A percentile compares a stretch with the other conserved stretches of the same genome.
phyloP scores from a whole-genome alignment of 2,329 filamentous ascomycete species.

The Fusarium hainanense region DNA sequence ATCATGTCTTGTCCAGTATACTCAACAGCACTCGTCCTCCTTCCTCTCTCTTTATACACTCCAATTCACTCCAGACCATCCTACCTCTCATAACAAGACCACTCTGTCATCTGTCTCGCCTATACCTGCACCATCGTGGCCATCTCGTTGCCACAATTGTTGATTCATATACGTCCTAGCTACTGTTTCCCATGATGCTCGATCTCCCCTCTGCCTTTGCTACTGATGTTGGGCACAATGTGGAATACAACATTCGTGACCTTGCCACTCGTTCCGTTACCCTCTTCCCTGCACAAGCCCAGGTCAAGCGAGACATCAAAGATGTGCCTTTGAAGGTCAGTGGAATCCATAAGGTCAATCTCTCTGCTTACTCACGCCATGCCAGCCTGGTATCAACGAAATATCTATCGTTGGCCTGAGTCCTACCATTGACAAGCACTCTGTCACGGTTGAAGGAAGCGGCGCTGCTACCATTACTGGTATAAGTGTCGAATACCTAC shows the following conservation, averaged over 20 bases:
- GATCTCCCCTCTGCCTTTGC: neutral
- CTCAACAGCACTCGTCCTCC: conserved; percentile 14
- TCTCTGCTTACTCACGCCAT: neutral
- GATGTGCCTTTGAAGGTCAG: conserved; percentile 54
- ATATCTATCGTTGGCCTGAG: conserved; percentile 67
- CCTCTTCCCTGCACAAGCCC: conserved; percentile 70
- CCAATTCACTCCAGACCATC: neutral
- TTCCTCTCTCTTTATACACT: neutral
- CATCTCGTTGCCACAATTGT: neutral
- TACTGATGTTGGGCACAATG: conserved; percentile 56
- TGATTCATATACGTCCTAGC: neutral
- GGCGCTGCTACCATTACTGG: conserved; percentile 68
- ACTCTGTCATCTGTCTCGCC: neutral
- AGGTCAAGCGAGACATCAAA: conserved; percentile 69
- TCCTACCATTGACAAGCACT: conserved; percentile 66
- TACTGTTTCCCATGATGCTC: neutral
- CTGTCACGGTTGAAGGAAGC: conserved; percentile 69
- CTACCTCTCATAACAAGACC: neutral
- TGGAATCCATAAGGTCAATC: neutral
- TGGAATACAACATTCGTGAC: conserved; percentile 67
- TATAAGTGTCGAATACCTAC: conserved; percentile 68
- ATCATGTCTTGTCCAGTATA: conserved; percentile 13
- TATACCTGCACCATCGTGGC: neutral
- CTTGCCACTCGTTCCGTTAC: conserved; percentile 70
- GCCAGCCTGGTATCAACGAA: conserved; percentile 66